Base-by-base conservation (phyloP, 2,329 filamentous ascomycete species). In the Stemphylium beticola region DNA sequence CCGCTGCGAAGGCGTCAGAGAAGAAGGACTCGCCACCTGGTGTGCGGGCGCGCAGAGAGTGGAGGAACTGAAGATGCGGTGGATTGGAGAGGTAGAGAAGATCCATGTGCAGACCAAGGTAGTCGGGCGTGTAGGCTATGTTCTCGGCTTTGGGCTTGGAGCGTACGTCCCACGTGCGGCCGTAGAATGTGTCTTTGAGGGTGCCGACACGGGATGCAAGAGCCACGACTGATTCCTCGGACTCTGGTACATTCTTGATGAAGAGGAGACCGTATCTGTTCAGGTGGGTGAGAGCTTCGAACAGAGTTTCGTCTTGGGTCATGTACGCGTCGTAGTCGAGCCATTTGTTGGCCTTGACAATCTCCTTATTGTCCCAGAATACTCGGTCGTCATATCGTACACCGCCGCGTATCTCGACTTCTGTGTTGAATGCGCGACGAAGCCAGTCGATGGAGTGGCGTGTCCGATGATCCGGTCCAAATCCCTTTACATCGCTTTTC, bases 61-160 rank as follows among this genome's bases (percentile, higher is more conserved):
- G 95, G 4, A 98, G 85, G 20, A 98, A 80, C 75, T 99, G 93
- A 46, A 95, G 85, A 29, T 88, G 86, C 0, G 93, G 93, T 2
- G 91, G 87, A 45, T 91, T 85, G 12, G 83, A 78, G 76, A 95
- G 88, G 77, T 98, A 98, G 50, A 97, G 82, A 36, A 98, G 83
- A 72, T 98, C 95, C 85, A 96, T 95, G 77, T 99, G 95, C 42
- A 97, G 87, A 14, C 90, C 91, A 1, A 98, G 85, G 68, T 87
- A 88, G 43, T 88, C 83, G 68, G 84, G 88, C 1, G 93, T 97
- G 77, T 98, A 82, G 18, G 95, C 93, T 4, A 97, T 90, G 72
- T 98, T 98, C 71, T 93, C 92, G 20, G 93, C 91, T 50, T 91
- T 75, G 1, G 89, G 88, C 48, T 96, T 89, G 3, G 88, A 91